Evolutionary conservation across 1,284 basidiomycete genomes (phyloP), one percentile per base, ranked within the genome.

Genomic region (Athelia sp.): DNA sequence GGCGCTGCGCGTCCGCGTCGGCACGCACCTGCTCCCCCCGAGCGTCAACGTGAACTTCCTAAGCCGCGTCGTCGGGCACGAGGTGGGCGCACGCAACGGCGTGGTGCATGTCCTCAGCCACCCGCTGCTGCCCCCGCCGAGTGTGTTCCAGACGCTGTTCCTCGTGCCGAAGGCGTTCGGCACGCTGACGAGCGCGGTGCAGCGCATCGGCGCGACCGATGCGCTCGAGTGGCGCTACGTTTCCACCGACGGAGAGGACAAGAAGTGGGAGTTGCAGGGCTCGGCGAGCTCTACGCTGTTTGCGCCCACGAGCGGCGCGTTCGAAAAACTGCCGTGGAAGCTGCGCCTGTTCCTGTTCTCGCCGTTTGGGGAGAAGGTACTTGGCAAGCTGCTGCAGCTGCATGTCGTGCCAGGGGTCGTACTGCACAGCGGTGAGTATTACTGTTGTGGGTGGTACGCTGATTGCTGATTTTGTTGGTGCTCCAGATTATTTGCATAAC

Each of bases 281-380:
- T 62, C 74, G 11, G 62, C 72, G 1, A 69, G 80, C 8, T 72
- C 79, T 10, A 88, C 87, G 0, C 55, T 81, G 38, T 88, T 90
- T 59, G 79, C 77, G 1, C 87, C 86, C 0, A 74, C 74, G 45
- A 87, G 88, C 61, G 62, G 61, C 8, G 87, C 87, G 2, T 90
- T 87, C 65, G 57, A 68, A 23, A 64, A 60, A 9, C 71, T 90
- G 19, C 87, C 87, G 0, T 60, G 54, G 35, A 75, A 73, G 47
- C 72, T 90, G 43, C 72, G 70, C 50, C 58, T 73, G 31, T 90
- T 75, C 72, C 71, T 90, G 48, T 88, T 89, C 67, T 86, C 83
- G 8, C 82, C 82, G 1, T 79, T 81, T 50, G 87, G 87, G 6
- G 66, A 68, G 45, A 65, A 62, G 34, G 76, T 71, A 2, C 59